A percentile compares a stretch with the other conserved stretches of the same genome.
Conservation (phyloP, 2,329 filamentous ascomycete genomes). For the Beauveria scarabaeidicola region DNA sequence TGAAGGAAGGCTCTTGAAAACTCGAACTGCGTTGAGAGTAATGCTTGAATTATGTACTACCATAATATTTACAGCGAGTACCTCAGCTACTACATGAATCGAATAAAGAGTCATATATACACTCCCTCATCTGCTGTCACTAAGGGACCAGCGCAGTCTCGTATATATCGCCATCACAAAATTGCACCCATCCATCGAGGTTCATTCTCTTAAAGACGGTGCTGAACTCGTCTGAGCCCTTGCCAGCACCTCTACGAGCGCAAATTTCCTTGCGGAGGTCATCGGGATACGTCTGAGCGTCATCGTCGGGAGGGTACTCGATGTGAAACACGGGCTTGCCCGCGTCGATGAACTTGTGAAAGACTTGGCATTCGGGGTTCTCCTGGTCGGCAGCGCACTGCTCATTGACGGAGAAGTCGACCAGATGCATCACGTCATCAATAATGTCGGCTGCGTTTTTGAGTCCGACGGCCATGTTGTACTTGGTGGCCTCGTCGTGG, state of each 20-base stretch:
- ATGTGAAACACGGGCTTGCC: slow-evolving; percentile 66
- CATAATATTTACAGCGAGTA: background rate
- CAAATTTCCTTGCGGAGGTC: slow-evolving; percentile 29
- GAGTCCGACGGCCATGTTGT: slow-evolving; percentile 54
- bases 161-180: slow-evolving; percentile 34
- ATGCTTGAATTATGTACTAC: background rate
- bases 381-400: slow-evolving; percentile 55
- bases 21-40: background rate
- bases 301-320: slow-evolving; percentile 47
- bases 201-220: slow-evolving; percentile 59
- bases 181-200: slow-evolving; percentile 54
- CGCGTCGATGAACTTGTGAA: slow-evolving; percentile 47
- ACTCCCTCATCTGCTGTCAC: background rate
- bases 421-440: slow-evolving; percentile 32
- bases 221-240: slow-evolving; percentile 44
- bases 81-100: background rate
- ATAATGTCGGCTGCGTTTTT: slow-evolving; percentile 62
- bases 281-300: slow-evolving; percentile 21
- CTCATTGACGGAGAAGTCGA: slow-evolving; percentile 63
- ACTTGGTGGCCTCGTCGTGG: slow-evolving; percentile 40
- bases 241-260: slow-evolving; percentile 25
- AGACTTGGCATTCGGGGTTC: slow-evolving; percentile 51
- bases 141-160: slow-evolving; percentile 15
- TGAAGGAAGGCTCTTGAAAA: background rate
- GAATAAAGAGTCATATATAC: background rate